Evolutionary conservation across 371 early-diverging fungal species (phyloP), one percentile per base, ranked within the genome.

Genomic region (Rhizopus arrhizus): DNA sequence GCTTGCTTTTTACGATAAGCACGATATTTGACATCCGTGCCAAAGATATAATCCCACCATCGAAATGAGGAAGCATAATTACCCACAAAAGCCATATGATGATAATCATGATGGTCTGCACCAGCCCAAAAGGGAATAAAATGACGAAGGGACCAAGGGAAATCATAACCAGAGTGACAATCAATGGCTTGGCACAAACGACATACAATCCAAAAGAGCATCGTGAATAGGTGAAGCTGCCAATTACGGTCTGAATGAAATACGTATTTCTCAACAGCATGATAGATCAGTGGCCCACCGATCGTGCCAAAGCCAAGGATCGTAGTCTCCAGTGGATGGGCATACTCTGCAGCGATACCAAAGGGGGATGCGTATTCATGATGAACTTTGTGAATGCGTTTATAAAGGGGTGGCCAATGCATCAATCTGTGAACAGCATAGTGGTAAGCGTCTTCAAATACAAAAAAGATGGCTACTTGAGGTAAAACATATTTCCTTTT

Each of bases 101-200:
- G 93, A 64, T 87, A 91, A 62, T 93, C 93, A 68, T 93, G 93
- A 69, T 91, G 91, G 55, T 93, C 93, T 11, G 90, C 83, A 16
- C 93, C 91, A 1, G 90, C 84, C 86, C 87, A 85, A 75, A 92
- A 91, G 15, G 93, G 93, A 57, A 91, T 34, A 57, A 80, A 81
- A 73, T 90, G 82, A 65, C 86, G 86, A 54, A 91, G 79, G 15
- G 89, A 89, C 92, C 93, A 95, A 40, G 96, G 97, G 70, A 95
- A 95, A 66, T 95, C 95, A 65, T 95, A 95, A 0, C 97, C 97
- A 43, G 92, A 91, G 76, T 97, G 97, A 46, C 93, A 90, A 72
- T 95, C 96, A 40, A 96, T 87, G 12, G 94, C 87, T 74, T 90
- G 90, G 70, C 89, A 84, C 43, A 93, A 82, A 62, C 92, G 85